phyloP scores from a whole-genome alignment of 495 filamentous ascomycete species.

The Platismatia glauca region DNA sequence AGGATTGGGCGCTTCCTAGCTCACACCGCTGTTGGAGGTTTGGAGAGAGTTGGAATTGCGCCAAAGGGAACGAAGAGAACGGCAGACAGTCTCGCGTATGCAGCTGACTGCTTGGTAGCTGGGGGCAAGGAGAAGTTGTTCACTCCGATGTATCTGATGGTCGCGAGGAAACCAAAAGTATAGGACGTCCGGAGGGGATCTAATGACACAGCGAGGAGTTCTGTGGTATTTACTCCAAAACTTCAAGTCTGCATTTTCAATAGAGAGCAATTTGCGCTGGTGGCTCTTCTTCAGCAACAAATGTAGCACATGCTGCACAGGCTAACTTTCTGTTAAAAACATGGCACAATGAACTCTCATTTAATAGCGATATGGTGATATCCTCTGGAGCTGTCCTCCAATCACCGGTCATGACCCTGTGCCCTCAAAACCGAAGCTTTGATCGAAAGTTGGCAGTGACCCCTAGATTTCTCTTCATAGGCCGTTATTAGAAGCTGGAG shows the following conservation, averaged over 20 bases:
- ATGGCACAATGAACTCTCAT: not conserved
- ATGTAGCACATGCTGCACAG: not conserved
- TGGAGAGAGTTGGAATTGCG: slow-evolving; percentile 68
- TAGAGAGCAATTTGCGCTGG: no score
- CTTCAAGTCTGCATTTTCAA: not conserved
- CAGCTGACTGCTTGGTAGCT: slow-evolving; percentile 79
- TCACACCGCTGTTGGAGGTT: slow-evolving; percentile 69
- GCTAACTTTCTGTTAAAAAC: not conserved
- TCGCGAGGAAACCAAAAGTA: slow-evolving; percentile 69
- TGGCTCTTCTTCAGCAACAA: not conserved
- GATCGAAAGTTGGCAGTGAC: not conserved
- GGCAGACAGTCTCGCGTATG: slow-evolving; percentile 74
- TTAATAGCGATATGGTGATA: not conserved
- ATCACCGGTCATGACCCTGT: not conserved
- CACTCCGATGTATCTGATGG: slow-evolving; percentile 99
- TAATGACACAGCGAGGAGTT: not conserved
- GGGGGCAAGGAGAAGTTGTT: slow-evolving; percentile 90
- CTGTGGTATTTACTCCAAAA: not conserved
- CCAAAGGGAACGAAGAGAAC: slow-evolving; percentile 91
- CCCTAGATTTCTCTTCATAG: not conserved
- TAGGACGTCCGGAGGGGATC: not conserved
- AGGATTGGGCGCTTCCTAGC: slow-evolving; percentile 65
- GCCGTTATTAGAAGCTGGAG: not conserved
- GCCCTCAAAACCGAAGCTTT: not conserved
- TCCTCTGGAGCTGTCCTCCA: not conserved